phyloP scores from a whole-genome alignment of 768 basidiomycete genomes.

The Botryobasidium botryosum region DNA sequence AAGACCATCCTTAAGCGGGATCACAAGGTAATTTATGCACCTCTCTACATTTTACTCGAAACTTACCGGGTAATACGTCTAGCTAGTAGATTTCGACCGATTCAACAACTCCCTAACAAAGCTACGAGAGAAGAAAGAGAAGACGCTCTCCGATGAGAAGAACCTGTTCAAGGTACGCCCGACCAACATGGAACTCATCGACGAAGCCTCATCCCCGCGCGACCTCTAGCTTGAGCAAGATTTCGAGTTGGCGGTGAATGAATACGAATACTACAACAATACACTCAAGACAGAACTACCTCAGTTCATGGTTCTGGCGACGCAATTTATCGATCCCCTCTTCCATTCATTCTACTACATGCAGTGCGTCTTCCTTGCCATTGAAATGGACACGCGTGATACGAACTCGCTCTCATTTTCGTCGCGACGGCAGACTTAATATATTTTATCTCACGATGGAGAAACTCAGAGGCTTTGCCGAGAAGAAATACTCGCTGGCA shows the following conservation, averaged over 20 bases:
- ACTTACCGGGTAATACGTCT: background rate
- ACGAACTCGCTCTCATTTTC: background rate
- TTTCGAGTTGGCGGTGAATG: constrained; percentile 78
- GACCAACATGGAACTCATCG: background rate
- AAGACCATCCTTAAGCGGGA: constrained; percentile 95
- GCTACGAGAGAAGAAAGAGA: constrained; percentile 96
- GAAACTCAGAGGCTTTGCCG: constrained; percentile 74
- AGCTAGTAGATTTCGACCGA: constrained; percentile 89
- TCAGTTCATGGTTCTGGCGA: constrained; percentile 74
- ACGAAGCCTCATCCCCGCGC: constrained; percentile 9
- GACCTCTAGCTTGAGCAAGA: constrained; percentile 75
- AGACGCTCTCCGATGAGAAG: constrained; percentile 89
- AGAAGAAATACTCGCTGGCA: constrained; percentile 54
- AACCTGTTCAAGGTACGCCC: constrained; percentile 74
- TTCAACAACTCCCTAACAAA: constrained; percentile 93
- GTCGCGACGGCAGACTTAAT: constrained; percentile 45
- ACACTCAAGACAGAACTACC: constrained; percentile 85
- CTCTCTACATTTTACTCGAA: background rate
- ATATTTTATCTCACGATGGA: constrained; percentile 89
- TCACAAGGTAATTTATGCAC: constrained; percentile 54
- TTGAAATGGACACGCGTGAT: background rate
- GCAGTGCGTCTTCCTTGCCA: constrained; percentile 51
- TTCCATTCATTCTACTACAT: constrained; percentile 99
- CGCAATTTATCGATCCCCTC: constrained; percentile 88
- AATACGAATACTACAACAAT: constrained; percentile 86